Evolutionary conservation across 2,329 filamentous ascomycete species (phyloP).

Genomic region (Trichoderma atroviride): DNA sequence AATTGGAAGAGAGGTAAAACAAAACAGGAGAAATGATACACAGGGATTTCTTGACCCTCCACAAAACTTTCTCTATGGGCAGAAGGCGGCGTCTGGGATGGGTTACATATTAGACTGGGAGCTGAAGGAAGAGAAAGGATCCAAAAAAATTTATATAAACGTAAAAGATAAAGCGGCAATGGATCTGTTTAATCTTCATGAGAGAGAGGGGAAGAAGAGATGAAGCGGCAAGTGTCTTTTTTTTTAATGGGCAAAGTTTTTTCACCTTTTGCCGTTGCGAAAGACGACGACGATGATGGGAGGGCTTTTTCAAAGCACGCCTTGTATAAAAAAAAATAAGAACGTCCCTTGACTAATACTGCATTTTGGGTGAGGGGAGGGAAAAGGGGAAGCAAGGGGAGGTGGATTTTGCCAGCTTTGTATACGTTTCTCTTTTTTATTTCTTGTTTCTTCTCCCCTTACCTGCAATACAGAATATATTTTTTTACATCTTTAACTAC

Average conservation of each 20-base stretch:
- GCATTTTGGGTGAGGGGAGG: conserved; percentile 37
- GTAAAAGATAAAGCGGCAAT: conserved; percentile 5
- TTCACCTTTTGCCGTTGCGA: conserved; percentile 23
- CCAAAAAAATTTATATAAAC: conserved; percentile 3
- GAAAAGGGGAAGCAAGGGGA: conserved; percentile 9
- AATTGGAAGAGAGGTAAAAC: conserved; percentile 31
- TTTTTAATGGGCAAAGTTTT: background rate
- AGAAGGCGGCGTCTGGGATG: conserved; percentile 26
- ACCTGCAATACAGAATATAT: conserved; percentile 30
- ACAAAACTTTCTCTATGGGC: conserved; percentile 1
- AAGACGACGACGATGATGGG: conserved; percentile 32
- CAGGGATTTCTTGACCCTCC: background rate
- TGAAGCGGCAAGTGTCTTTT: conserved; percentile 3
- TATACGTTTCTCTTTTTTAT: conserved; percentile 32
- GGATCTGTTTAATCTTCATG: conserved; percentile 17
- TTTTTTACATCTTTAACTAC: conserved; percentile 14
- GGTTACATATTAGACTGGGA: conserved; percentile 27
- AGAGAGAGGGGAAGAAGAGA: background rate
- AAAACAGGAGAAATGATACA: background rate
- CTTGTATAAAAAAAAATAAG: conserved; percentile 42
- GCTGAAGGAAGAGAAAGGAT: conserved; percentile 27
- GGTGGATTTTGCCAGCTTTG: conserved; percentile 34
- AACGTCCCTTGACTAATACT: conserved; percentile 46
- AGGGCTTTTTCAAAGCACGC: conserved; percentile 32
- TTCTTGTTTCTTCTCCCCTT: conserved; percentile 9